Conservation (phyloP, 225 moss, liverwort and hornwort genomes). For the Bryoerythrophyllum caledonicum region DNA sequence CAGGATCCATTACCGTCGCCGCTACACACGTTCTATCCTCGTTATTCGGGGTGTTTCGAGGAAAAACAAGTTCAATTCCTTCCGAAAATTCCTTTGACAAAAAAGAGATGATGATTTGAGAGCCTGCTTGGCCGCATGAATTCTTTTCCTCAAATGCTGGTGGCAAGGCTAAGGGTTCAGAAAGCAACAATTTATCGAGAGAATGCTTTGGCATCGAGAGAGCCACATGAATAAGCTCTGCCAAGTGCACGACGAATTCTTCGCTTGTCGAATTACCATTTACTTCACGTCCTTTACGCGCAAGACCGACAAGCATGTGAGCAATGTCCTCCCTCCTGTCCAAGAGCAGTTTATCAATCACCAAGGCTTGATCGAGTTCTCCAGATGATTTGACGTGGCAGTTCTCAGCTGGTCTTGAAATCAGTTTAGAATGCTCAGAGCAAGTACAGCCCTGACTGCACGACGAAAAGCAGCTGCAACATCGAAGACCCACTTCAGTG, state of each 20-base stretch:
- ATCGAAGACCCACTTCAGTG: constrained; percentile 13
- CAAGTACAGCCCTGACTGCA: constrained; percentile 17
- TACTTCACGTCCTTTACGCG: constrained; percentile 19
- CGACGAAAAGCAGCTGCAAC: constrained; percentile 20
- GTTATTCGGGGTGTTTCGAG: not conserved
- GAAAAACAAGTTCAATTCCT: constrained; percentile 29
- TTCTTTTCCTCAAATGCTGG: constrained; percentile 10
- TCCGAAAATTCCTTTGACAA: constrained; percentile 35
- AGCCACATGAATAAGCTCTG: constrained; percentile 36
- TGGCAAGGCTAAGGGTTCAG: constrained; percentile 16
- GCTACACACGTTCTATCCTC: constrained; percentile 9
- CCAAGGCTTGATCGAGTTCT: constrained; percentile 18
- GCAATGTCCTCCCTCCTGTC: constrained; percentile 25
- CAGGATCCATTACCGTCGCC: constrained; percentile 2
- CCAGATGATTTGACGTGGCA: constrained; percentile 20
- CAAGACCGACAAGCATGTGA: constrained; percentile 29
- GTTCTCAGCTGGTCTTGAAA: constrained; percentile 2
- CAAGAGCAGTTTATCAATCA: constrained; percentile 15
- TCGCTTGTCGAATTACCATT: constrained; percentile 22
- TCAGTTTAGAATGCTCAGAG: constrained; percentile 8
- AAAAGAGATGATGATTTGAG: constrained; percentile 29
- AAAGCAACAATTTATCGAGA: constrained; percentile 6
- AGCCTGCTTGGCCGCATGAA: constrained; percentile 17
- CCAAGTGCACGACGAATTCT: constrained; percentile 32
- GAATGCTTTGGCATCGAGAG: constrained; percentile 23